These are phyloP conservation scores for Myxozyma kluyveri DNA, from an alignment of 805 yeast genomes.

Conservation along the genomic window DNA sequence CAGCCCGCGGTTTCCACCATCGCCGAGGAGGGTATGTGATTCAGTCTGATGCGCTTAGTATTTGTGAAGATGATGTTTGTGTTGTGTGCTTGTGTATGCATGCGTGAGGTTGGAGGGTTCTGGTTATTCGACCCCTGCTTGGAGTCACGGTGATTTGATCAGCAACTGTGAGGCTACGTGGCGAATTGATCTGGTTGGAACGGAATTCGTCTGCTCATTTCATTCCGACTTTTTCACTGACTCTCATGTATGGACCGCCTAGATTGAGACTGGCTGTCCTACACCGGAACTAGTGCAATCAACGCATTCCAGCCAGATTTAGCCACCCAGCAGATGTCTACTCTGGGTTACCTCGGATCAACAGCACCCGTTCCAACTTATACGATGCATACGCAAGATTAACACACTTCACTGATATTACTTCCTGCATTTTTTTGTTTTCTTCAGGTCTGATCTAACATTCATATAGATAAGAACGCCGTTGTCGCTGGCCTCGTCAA, in stretches of 20 bases:
- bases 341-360: no score
- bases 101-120: background rate
- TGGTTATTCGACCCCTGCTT: background rate
- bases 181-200: no score
- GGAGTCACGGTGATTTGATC: background rate
- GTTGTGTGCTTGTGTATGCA: background rate
- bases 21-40: conserved; percentile 55
- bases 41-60: background rate
- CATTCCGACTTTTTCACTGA: no score
- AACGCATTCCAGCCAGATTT: no score
- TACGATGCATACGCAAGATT: no score
- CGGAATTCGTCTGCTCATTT: no score
- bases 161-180: background rate
- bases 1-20: conserved; percentile 60
- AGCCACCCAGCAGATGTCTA: no score
- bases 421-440: no score
- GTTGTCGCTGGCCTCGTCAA: conserved; percentile 53
- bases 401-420: background rate
- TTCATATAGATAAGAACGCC: conserved; percentile 31
- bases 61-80: background rate
- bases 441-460: background rate
- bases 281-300: no score
- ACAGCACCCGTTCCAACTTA: no score
- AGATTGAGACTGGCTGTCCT: no score
- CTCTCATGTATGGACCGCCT: no score